Base-by-base conservation (phyloP, 345 rosid genomes). In the Eucalyptus tenuipes region DNA sequence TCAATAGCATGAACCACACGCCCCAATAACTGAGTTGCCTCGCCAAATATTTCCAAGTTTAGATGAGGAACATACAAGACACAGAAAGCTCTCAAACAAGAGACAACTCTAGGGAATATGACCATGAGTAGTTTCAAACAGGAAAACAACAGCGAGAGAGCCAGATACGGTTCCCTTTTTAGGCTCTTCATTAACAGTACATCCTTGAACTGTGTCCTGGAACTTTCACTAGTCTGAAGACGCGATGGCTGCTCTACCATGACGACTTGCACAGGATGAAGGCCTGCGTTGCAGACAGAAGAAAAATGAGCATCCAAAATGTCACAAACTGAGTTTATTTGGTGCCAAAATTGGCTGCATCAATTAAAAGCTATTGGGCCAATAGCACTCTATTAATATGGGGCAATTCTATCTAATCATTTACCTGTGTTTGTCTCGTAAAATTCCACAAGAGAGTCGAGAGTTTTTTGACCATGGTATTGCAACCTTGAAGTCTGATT, bases 31-130 rank as follows among this genome's bases (percentile, higher is more conserved):
- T 95, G 99, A 91, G 96, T 95, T n/a, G 95, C 94, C 95, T 94
- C 99, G 13, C 98, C 96, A 61, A 97, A 96, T 92, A 95, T 95
- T 94, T 90, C 98, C 94, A 96, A 90, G 94, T 96, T 96, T 79
- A 96, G 91, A 86, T 93, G 95, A 20, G 95, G 98, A 79, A 92
- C 92, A 88, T 93, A 92, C 3, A 92, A 94, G 47, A 87, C 88
- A 92, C 95, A 95, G 88, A 97, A 90, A 31, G 95, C 94, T 94
- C 90, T 95, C 88, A 97, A 87, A 86, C 87, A 94, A 50, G 95
- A 90, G 50, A 94, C 49, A 10, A 92, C 92, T 89, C 90, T 87
- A 5, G 96, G 97, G 91, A 93, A 92, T 85, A 90, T 52, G 55
- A 89, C 88, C 40, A 95, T 85, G 53, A 95, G 91, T 82, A 93